Percentiles rank a stretch among this genome's conserved stretches.
Conservation (phyloP, 2,329 filamentous ascomycete genomes). For the Cytospora mali region DNA sequence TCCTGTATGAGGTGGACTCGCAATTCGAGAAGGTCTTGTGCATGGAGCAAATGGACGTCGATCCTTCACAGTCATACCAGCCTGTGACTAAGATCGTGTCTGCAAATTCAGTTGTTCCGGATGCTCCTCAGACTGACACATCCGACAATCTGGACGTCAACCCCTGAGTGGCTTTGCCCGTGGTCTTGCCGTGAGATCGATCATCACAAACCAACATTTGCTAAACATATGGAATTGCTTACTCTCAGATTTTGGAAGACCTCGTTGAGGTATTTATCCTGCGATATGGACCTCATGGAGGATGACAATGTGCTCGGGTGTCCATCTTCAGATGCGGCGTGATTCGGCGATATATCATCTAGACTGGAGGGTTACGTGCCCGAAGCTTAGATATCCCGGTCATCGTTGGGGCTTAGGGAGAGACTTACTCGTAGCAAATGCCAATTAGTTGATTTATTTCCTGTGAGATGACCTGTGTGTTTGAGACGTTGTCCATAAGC, state of each 20-base stretch:
- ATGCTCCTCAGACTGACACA: not conserved
- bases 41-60: not conserved
- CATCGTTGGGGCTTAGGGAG: not conserved
- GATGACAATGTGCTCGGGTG: not conserved
- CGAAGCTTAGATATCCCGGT: not conserved
- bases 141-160: not conserved
- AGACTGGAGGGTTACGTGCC: not conserved
- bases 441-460: not conserved
- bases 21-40: conserved; percentile 11
- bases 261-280: not conserved
- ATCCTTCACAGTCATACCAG: not conserved
- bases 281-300: not conserved
- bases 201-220: not conserved
- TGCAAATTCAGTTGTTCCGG: not conserved
- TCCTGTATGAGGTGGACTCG: conserved; percentile 15
- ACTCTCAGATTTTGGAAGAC: not conserved
- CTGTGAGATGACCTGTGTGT: not conserved
- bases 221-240: not conserved
- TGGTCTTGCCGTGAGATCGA: not conserved
- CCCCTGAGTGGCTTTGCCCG: not conserved
- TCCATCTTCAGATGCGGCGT: not conserved
- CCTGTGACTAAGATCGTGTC: not conserved
- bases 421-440: not conserved
- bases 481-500: not conserved
- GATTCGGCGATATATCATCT: not conserved